Conservation (phyloP, 345 rosid species). For the Populus deltoides region DNA sequence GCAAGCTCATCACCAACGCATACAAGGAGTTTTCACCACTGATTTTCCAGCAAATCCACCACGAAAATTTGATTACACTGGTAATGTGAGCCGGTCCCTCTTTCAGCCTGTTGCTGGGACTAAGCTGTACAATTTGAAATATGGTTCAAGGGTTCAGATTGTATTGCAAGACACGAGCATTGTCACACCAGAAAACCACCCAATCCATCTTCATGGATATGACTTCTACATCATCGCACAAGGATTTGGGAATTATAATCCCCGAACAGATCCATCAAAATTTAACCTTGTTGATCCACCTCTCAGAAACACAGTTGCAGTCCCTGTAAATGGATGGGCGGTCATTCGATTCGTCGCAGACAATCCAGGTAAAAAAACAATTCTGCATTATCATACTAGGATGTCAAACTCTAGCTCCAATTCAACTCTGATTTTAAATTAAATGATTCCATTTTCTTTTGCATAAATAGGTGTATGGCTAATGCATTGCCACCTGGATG, state of each 20-base stretch:
- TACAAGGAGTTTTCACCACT: constrained; percentile 33
- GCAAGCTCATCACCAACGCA: constrained; percentile 38
- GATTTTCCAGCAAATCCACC: constrained; percentile 43
- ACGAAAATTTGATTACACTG: constrained; percentile 32
- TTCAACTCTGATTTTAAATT: not conserved
- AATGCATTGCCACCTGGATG: constrained; percentile 37
- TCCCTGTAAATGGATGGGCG: constrained; percentile 46
- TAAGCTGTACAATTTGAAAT: constrained; percentile 23
- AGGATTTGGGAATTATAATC: constrained; percentile 44
- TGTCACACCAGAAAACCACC: constrained; percentile 38
- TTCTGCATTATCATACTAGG: not conserved
- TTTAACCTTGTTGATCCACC: constrained; percentile 45
- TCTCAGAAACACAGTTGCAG: constrained; percentile 30
- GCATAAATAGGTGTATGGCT: constrained; percentile 27
- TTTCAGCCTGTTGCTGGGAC: constrained; percentile 24
- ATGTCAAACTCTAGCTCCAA: not conserved
- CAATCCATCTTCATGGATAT: constrained; percentile 49
- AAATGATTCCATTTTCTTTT: not conserved
- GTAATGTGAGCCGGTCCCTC: constrained; percentile 22
- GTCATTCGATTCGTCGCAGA: constrained; percentile 41
- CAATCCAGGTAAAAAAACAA: constrained; percentile 34
- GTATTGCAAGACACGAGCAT: constrained; percentile 44
- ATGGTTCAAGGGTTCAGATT: constrained; percentile 32
- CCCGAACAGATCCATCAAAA: constrained; percentile 25
- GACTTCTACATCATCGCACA: constrained; percentile 43